phyloP scores from a whole-genome alignment of 2,329 filamentous ascomycete species.

The Alternaria hordeiaustralica region DNA sequence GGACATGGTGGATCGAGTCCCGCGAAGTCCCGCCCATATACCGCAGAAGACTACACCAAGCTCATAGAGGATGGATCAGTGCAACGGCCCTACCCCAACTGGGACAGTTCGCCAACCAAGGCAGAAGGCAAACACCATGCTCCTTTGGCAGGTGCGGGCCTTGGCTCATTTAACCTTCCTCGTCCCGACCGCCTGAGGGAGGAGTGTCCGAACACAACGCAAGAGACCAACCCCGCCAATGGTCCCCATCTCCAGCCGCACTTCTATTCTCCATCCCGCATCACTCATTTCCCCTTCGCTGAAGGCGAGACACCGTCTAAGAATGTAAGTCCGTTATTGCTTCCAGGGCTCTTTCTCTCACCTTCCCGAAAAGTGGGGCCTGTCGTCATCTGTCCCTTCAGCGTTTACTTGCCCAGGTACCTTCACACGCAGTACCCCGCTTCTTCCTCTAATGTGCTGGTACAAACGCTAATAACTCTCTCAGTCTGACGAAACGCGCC shows the following conservation, averaged over 20 bases:
- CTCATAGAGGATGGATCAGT: constrained; percentile 33
- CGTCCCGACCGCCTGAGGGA: constrained; percentile 23
- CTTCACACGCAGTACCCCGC: constrained; percentile 11
- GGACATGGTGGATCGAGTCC: constrained; percentile 25
- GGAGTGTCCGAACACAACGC: constrained; percentile 13
- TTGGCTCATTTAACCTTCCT: constrained; percentile 11
- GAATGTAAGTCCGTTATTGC: constrained; percentile 38
- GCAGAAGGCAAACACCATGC: constrained; percentile 11
- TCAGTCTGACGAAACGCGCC: constrained; percentile 33
- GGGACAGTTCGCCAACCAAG: constrained; percentile 13
- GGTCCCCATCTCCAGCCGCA: constrained; percentile 26
- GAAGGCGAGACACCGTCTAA: constrained; percentile 34
- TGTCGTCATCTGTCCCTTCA: constrained; percentile 1
- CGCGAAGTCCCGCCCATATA: constrained; percentile 30
- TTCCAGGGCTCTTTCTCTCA: constrained; percentile 17
- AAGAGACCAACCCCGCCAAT: not conserved
- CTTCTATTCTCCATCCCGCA: constrained; percentile 41
- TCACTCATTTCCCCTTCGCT: constrained; percentile 22
- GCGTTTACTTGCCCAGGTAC: not conserved
- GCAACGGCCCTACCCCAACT: constrained; percentile 22
- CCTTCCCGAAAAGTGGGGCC: constrained; percentile 7
- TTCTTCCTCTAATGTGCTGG: not conserved
- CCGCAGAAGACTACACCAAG: constrained; percentile 35
- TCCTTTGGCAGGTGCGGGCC: constrained; percentile 9
- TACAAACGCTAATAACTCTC: constrained; percentile 13